These are phyloP conservation scores for Sphagnum fallax DNA, from an alignment of 228 moss, liverwort and hornwort species.

Conservation along the genomic window DNA sequence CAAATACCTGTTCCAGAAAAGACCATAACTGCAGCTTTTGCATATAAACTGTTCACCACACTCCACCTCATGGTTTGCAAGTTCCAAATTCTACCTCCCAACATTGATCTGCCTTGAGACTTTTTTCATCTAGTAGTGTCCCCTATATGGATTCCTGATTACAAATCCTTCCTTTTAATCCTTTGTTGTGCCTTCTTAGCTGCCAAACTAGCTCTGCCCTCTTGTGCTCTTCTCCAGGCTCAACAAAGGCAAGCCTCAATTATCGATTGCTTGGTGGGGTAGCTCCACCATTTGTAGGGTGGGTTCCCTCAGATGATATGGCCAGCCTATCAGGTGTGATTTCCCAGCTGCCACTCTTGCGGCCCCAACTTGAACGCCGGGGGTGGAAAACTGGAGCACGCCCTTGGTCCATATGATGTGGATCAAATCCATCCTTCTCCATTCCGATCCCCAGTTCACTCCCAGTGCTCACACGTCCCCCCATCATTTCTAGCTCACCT, in stretches of 20 bases:
- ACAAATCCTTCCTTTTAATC: too few species aligned
- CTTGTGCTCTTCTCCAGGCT: too few species aligned
- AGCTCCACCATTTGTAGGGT: slow-evolving; percentile 51
- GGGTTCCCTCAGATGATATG: slow-evolving; percentile 58
- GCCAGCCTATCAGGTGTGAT: slow-evolving; percentile 83
- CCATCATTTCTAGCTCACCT: slow-evolving; percentile 82
- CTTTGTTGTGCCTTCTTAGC: too few species aligned
- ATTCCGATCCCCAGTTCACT: slow-evolving; percentile 81
- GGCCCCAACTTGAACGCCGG: slow-evolving; percentile 87
- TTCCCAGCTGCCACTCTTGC: slow-evolving; percentile 97
- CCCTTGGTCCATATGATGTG: slow-evolving; percentile 52
- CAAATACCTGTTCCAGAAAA: too few species aligned
- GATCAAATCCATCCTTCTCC: slow-evolving; percentile 74
- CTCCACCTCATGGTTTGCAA: too few species aligned
- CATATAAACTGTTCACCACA: too few species aligned
- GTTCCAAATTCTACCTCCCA: too few species aligned
- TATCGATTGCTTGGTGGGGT: slow-evolving; percentile 59
- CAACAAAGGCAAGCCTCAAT: slow-evolving; percentile 1
- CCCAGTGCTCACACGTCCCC: slow-evolving; percentile 82
- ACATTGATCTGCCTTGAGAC: too few species aligned
- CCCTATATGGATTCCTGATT: too few species aligned
- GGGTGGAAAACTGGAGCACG: slow-evolving; percentile 43
- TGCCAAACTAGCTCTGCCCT: too few species aligned
- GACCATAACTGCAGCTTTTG: too few species aligned
- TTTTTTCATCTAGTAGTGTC: too few species aligned